These are phyloP conservation scores for Quercus suber DNA, from an alignment of 306 rosid species.

Conservation along the genomic window DNA sequence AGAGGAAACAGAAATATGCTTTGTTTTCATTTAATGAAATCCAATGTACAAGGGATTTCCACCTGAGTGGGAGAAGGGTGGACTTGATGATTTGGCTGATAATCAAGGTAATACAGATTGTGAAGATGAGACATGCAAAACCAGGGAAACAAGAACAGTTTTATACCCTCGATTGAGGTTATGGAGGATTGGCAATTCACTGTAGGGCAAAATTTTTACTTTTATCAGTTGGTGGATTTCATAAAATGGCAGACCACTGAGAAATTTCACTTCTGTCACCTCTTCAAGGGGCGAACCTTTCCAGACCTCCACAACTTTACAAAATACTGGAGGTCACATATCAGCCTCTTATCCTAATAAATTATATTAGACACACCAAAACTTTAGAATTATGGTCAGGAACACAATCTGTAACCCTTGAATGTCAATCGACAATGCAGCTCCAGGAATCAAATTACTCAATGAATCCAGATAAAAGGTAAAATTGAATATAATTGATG, in stretches of 20 bases:
- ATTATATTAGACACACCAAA: background rate
- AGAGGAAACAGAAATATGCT: background rate
- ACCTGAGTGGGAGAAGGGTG: background rate
- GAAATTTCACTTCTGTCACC: background rate
- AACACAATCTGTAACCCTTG: background rate
- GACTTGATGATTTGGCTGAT: background rate
- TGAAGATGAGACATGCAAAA: background rate
- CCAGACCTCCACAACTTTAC: background rate
- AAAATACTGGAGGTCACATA: background rate
- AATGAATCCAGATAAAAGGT: background rate
- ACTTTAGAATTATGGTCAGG: background rate
- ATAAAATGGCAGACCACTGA: background rate
- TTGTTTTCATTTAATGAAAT: background rate
- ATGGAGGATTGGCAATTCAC: too few relatives aligned
- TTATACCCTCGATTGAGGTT: too few relatives aligned
- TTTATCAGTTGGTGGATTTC: background rate
- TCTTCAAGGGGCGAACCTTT: background rate
- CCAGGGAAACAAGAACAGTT: background rate
- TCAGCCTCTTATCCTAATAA: background rate
- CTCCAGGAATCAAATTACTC: background rate
- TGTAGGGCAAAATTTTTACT: background rate
- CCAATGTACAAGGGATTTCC: background rate
- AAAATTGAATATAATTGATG: background rate
- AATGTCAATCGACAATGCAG: background rate
- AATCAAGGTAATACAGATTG: background rate